phyloP scores from a whole-genome alignment of 2,329 filamentous ascomycete species.

The Phyllachora maydis region DNA sequence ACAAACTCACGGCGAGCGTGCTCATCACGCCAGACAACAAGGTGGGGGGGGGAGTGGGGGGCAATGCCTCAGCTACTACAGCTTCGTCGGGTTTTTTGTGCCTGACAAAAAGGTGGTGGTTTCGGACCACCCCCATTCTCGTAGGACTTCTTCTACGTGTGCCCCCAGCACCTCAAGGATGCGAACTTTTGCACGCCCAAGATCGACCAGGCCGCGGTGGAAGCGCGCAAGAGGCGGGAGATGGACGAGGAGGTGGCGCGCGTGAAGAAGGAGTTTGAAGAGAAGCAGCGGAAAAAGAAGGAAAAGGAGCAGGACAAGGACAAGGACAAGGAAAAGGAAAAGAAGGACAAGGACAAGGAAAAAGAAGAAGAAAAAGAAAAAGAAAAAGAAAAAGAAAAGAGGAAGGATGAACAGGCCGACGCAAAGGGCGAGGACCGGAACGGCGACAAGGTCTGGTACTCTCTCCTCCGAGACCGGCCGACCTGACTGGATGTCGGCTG shows the following conservation, averaged over 20 bases:
- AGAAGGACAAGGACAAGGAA: constrained; percentile 19
- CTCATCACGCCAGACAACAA: constrained; percentile 79
- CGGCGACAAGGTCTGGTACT: too few relatives aligned
- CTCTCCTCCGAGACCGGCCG: too few relatives aligned
- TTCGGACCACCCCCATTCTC: too few relatives aligned
- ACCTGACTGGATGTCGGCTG: too few relatives aligned
- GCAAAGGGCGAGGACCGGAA: constrained; percentile 11
- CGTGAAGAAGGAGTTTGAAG: constrained; percentile 59
- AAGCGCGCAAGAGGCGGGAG: constrained; percentile 45
- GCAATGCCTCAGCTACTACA: too few relatives aligned
- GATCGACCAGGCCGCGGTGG: constrained; percentile 43
- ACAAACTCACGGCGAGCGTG: constrained; percentile 70
- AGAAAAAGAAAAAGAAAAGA: constrained; percentile 13
- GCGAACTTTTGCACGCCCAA: constrained; percentile 59
- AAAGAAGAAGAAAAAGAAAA: constrained; percentile 21
- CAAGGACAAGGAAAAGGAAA: constrained; percentile 21
- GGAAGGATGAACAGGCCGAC: constrained; percentile 13
- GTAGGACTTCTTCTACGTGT: constrained; percentile 81
- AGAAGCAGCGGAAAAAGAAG: constrained; percentile 46
- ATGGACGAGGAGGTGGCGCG: constrained; percentile 42
- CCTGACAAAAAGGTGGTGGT: background rate
- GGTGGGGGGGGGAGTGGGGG: too few relatives aligned
- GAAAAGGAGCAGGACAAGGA: constrained; percentile 43
- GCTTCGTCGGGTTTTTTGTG: too few relatives aligned
- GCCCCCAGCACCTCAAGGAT: constrained; percentile 65